phyloP scores from a whole-genome alignment of 768 basidiomycete genomes.

The Phylloporus sp. region DNA sequence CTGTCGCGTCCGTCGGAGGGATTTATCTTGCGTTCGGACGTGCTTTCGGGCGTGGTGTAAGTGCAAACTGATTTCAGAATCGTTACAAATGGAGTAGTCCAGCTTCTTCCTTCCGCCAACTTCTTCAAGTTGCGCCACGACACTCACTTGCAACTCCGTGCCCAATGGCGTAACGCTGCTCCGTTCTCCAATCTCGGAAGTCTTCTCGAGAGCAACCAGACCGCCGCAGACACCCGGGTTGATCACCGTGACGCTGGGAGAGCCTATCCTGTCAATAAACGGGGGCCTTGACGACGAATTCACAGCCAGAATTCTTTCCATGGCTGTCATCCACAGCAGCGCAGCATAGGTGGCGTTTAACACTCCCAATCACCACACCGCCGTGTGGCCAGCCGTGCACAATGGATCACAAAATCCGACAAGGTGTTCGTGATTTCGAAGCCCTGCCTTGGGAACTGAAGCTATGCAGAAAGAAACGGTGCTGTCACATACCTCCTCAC shows the following conservation, averaged over 20 bases:
- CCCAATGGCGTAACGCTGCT: background rate
- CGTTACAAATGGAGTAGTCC: background rate
- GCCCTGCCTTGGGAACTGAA: background rate
- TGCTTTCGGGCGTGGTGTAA: constrained; percentile 7
- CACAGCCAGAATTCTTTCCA: background rate
- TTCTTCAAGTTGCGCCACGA: too few species aligned
- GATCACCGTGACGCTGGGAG: constrained; percentile 7
- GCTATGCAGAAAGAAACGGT: background rate
- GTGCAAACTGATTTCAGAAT: constrained; percentile 7
- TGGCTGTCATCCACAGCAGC: background rate
- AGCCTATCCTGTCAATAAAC: constrained; percentile 7
- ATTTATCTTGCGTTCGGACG: constrained; percentile 2
- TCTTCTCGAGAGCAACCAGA: background rate
- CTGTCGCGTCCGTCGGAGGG: constrained; percentile 9
- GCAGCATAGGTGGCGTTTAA: background rate
- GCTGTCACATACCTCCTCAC: background rate
- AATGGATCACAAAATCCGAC: background rate
- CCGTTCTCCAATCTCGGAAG: background rate
- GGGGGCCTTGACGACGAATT: background rate
- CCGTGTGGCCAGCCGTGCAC: background rate
- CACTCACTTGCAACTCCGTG: constrained; percentile 6
- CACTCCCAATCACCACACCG: background rate
- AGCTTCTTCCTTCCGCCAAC: constrained; percentile 1
- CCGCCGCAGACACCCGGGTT: background rate
- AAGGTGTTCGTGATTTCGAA: background rate